Conservation (phyloP, 192 early-diverging fungal species). For the Cetraspora pellucida region DNA sequence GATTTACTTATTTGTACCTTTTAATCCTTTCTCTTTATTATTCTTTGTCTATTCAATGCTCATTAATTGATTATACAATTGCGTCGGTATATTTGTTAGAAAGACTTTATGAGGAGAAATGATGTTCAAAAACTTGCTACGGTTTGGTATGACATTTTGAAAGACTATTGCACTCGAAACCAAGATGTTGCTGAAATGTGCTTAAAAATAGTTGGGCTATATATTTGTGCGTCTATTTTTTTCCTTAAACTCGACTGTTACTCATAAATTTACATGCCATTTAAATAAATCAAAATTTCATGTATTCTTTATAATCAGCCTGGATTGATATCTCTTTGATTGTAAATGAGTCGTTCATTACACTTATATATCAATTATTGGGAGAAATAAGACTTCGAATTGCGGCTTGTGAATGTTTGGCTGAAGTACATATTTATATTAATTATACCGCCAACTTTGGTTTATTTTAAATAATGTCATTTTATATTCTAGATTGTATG, state of each 20-base stretch:
- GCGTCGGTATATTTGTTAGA: conserved; percentile 41
- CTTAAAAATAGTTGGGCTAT: conserved; percentile 78
- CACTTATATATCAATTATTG: conserved; percentile 75
- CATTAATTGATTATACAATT: neutral
- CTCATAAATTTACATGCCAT: neutral
- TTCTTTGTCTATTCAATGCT: neutral
- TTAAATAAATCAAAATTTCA: neutral
- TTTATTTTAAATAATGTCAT: neutral
- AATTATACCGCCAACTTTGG: no score
- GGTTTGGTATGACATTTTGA: conserved; percentile 77
- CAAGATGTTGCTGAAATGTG: conserved; percentile 65
- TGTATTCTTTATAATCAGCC: conserved; percentile 40
- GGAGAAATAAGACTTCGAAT: conserved; percentile 60
- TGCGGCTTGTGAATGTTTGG: conserved; percentile 81
- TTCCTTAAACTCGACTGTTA: neutral
- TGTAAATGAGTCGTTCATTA: conserved; percentile 80
- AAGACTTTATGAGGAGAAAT: conserved; percentile 86
- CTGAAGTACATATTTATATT: conserved; percentile 47
- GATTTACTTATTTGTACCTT: neutral
- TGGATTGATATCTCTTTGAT: conserved; percentile 96
- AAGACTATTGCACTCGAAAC: conserved; percentile 58
- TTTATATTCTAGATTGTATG: conserved; percentile 59
- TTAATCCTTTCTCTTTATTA: neutral
- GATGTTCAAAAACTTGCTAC: conserved; percentile 73
- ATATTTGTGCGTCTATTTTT: conserved; percentile 57